Evolutionary conservation across 192 early-diverging fungal species (phyloP).

Genomic region (Backusella psychrophila): DNA sequence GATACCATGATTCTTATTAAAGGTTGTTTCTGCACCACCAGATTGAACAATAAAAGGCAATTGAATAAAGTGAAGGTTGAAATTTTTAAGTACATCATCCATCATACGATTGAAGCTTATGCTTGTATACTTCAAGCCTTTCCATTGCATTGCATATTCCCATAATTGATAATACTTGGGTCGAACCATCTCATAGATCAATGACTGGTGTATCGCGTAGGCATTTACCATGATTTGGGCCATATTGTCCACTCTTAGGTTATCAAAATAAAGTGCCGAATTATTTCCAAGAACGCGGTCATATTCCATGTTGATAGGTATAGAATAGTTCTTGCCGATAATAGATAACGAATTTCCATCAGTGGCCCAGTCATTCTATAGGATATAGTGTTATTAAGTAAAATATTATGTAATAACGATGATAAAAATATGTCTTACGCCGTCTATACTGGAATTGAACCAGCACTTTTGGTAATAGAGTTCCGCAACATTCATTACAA

Average conservation of each 20-base stretch:
- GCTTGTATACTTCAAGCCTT: not conserved
- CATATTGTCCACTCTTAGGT: not conserved
- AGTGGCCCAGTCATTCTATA: not conserved
- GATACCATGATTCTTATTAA: not conserved
- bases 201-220: not conserved
- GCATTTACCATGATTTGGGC: not conserved
- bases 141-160: not conserved
- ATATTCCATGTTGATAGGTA: not conserved
- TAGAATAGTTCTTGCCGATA: not conserved
- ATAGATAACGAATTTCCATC: not conserved
- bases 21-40: not conserved
- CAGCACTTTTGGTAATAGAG: not conserved
- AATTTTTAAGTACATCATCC: not conserved
- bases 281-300: slow-evolving; percentile 1
- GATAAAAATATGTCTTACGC: not conserved
- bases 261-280: not conserved
- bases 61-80: not conserved
- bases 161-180: not conserved
- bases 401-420: not conserved
- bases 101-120: not conserved
- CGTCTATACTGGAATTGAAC: not conserved
- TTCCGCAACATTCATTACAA: not conserved
- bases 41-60: not conserved
- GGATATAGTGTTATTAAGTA: not conserved
- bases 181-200: not conserved